Evolutionary conservation across 1,284 basidiomycete genomes (phyloP), one percentile per base, ranked within the genome.

Genomic region (Heliocybe sulcata): DNA sequence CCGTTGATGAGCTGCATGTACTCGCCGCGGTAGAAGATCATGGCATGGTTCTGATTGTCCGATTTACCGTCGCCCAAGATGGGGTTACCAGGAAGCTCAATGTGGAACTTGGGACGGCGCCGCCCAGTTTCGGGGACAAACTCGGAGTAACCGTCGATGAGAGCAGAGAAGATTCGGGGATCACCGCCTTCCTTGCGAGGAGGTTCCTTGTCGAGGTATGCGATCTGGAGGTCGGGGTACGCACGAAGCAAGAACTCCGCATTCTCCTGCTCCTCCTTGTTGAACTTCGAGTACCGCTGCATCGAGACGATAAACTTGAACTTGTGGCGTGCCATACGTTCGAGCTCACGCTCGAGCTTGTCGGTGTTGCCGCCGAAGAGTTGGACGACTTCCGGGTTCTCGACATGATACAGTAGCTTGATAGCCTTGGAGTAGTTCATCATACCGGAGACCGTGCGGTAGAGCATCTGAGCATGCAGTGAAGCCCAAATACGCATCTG

Each of bases 371-470:
- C 94, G 54, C 96, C 96, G 65, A 94, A 98, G 54, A 92, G 80
- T 74, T 98, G 95, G 3, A 99, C 96, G 51, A 99, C 91, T 70
- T 98, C 96, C 22, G 96, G 97, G 75, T 98, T 99, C 77, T 99
- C 97, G 55, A 99, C 96, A 61, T 96, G 94, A 74, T 98, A 98
- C 27, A 99, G 82, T n/a, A 99, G 80, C 74, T 99, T 99, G 84
- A 99, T 98, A 19, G 97, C 96, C 80, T 99, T 99, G 65, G 92
- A 87, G 72, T 99, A 99, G 78, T 99, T 99, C 97, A 99, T 99
- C 88, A 99, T 98, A 53, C 96, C 97, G 49, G 97, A 98, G 16
- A 99, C 95, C 20, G 96, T 99, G 63, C 97, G 88, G 73, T 99
- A 99, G 31, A 99, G 84, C 2, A 97, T 99, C 77, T 99, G 97